Base-by-base conservation (phyloP, 352 stramenopile genomes). In the Plasmopara muralis region DNA sequence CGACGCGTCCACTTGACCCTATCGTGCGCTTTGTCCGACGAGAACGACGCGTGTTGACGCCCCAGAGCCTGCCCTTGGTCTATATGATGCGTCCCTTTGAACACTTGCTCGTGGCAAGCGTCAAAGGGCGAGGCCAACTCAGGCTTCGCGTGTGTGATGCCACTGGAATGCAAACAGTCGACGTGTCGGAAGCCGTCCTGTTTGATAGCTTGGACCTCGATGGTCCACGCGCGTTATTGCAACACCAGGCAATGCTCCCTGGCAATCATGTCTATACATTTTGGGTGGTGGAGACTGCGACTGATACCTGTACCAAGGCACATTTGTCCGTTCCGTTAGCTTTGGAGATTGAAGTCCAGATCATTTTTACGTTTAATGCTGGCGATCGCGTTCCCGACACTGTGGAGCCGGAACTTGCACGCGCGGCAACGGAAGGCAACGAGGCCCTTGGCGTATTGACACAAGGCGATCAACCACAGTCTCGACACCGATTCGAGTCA, bases 151-250 rank as follows among this genome's bases (percentile, higher is more conserved):
- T 87, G 6, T 77, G 73, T 31, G 80, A 90, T 46, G 41, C 43
- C 1, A 72, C 60, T 2, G 80, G 77, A 0, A 72, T 83, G 63
- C 57, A 64, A 29, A 49, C 18, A 0, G 68, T 85, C 4, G 50
- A 77, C 2, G 75, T 90, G 6, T 38, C 68, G 7, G 66, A 83
- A 48, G 77, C 80, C 3, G 73, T 88, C 33, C 35, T 90, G 15
- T 90, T 78, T 39, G 80, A 90, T 47, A 87, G 71, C 12, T 89
- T 86, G 39, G 85, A 85, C 29, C 51, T 74, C 8, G 60, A 73
- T 25, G 68, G 68, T 3, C 64, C 62, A 9, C 67, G 62, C 4
- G 63, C 67, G 5, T 71, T 70, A 20, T 47, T 88, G 4, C 53
- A 78, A 20, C 55, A 70, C 45, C 65, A 76, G 8, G 69, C 59